phyloP scores from a whole-genome alignment of 495 filamentous ascomycete genomes.

The Aspergillus ostianus region DNA sequence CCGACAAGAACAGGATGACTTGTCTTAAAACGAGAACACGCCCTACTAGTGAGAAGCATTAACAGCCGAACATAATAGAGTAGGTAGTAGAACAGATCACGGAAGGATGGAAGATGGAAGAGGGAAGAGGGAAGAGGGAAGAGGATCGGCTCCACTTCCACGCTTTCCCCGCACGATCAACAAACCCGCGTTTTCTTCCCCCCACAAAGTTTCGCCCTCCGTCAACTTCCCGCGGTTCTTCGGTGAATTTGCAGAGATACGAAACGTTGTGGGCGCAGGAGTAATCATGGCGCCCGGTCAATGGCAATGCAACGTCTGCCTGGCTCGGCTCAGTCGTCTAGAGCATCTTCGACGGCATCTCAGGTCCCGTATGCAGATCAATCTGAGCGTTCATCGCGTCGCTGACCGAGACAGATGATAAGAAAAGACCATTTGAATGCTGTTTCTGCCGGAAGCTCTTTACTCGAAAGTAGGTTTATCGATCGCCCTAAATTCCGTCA shows the following conservation, averaged over 20 bases:
- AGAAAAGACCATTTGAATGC: constrained; percentile 22
- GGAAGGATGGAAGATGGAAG: too few relatives aligned
- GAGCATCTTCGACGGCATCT: constrained; percentile 29
- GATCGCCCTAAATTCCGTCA: not conserved
- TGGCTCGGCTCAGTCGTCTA: constrained; percentile 21
- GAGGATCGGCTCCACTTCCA: not conserved
- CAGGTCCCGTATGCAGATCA: constrained; percentile 20
- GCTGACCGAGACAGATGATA: constrained; percentile 17
- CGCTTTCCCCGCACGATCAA: not conserved
- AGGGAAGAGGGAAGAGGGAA: too few relatives aligned
- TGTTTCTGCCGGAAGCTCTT: constrained; percentile 15
- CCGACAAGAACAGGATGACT: too few relatives aligned
- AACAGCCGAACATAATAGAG: too few relatives aligned
- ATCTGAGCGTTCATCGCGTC: not conserved
- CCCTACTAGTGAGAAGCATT: too few relatives aligned
- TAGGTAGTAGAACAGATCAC: too few relatives aligned
- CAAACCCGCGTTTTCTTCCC: not conserved
- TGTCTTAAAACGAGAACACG: too few relatives aligned
- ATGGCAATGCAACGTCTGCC: constrained; percentile 22
- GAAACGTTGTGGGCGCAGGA: too few relatives aligned
- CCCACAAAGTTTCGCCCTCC: too few relatives aligned
- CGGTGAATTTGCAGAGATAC: too few relatives aligned
- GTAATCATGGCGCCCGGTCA: constrained; percentile 6
- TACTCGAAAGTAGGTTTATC: constrained; percentile 12
- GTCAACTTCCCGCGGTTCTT: too few relatives aligned